Evolutionary conservation across 1,139 yeast species (phyloP).

Genomic region (Eremothecium sinecaudum): DNA sequence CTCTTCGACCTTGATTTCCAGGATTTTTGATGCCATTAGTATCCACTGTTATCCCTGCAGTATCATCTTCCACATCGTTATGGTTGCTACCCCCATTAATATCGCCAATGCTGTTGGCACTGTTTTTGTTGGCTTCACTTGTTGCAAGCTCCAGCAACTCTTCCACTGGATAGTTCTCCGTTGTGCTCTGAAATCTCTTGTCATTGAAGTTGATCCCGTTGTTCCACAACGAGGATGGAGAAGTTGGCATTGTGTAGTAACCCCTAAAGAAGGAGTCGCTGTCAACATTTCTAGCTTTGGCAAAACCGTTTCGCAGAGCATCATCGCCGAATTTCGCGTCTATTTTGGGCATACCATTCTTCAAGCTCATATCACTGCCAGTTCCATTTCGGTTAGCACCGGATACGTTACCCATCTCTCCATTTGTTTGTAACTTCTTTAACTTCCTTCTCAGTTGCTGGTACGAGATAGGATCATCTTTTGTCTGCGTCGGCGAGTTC

Average conservation of each 20-base stretch:
- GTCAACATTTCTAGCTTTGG: background rate
- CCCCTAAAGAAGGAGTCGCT: conserved; percentile 3
- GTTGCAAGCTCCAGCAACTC: conserved; percentile 25
- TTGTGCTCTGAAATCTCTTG: conserved; percentile 13
- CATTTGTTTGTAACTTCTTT: conserved; percentile 22
- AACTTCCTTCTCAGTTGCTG: conserved; percentile 23
- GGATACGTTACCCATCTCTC: conserved; percentile 4
- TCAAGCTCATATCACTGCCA: background rate
- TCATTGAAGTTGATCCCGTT: conserved; percentile 3
- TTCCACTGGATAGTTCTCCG: conserved; percentile 27
- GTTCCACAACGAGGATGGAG: conserved; percentile 4
- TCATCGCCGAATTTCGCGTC: background rate
- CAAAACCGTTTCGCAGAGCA: background rate
- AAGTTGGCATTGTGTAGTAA: conserved; percentile 4
- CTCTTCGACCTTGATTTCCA: background rate
- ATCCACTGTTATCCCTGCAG: background rate
- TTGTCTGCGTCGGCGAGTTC: conserved; percentile 11
- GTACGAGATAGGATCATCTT: conserved; percentile 21
- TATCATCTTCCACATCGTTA: conserved; percentile 2
- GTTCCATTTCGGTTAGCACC: background rate
- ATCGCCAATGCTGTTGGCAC: conserved; percentile 2
- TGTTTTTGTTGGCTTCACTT: conserved; percentile 14
- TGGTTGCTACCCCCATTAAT: conserved; percentile 7
- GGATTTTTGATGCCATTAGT: background rate
- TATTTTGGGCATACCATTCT: background rate